Conservation (phyloP, 2,329 filamentous ascomycete species). For the Exophiala spinifera region DNA sequence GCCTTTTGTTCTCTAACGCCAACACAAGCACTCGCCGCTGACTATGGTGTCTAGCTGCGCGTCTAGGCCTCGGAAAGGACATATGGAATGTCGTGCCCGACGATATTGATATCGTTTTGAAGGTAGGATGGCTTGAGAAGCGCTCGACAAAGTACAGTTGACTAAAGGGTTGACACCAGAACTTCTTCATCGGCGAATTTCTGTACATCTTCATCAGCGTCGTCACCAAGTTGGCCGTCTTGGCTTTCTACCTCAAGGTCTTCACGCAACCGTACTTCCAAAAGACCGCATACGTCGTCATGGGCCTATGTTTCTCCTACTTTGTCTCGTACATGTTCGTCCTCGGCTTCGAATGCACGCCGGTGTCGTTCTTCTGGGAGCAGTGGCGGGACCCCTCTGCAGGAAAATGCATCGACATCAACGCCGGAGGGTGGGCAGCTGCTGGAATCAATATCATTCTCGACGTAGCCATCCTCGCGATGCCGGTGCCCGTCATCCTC, state of each 20-base stretch:
- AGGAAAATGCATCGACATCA: constrained; percentile 51
- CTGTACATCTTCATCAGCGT: constrained; percentile 32
- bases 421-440: constrained; percentile 50
- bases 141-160: background rate
- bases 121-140: constrained; percentile 15
- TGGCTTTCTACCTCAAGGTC: constrained; percentile 35
- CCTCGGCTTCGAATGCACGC: constrained; percentile 31
- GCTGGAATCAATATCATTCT: constrained; percentile 52
- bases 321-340: constrained; percentile 30
- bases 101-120: constrained; percentile 32
- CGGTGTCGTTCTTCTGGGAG: constrained; percentile 51
- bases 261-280: constrained; percentile 28
- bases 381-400: constrained; percentile 48
- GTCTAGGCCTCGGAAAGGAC: constrained; percentile 32
- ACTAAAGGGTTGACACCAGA: background rate
- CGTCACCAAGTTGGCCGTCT: constrained; percentile 34
- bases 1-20: constrained; percentile 37
- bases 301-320: constrained; percentile 29
- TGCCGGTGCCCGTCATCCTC: constrained; percentile 49
- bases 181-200: constrained; percentile 27
- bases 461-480: constrained; percentile 51
- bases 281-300: constrained; percentile 26
- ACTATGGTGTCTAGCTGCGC: constrained; percentile 20
- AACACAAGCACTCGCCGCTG: constrained; percentile 27
- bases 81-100: constrained; percentile 33